Evolutionary conservation across 768 basidiomycete species (phyloP).

Genomic region (Mrakia gelida): DNA sequence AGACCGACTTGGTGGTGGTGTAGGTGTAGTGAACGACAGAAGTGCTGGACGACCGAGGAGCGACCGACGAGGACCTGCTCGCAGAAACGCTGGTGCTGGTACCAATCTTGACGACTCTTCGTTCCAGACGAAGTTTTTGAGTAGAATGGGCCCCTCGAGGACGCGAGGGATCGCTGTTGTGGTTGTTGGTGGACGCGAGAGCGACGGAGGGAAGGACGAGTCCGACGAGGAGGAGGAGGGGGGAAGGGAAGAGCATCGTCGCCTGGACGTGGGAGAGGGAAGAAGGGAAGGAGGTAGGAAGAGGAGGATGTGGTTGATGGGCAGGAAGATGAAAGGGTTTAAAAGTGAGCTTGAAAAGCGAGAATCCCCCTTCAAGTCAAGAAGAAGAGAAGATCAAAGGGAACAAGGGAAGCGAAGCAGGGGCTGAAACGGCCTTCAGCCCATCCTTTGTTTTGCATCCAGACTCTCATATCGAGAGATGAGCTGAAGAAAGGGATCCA

Average conservation of each 20-base stretch:
- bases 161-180: neutral
- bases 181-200: neutral
- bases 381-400: neutral
- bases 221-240: slow-evolving; percentile 4
- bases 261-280: neutral
- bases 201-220: slow-evolving; percentile 4
- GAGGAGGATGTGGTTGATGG: slow-evolving; percentile 6
- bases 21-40: too few species aligned
- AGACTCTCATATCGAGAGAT: neutral
- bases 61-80: neutral
- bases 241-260: neutral
- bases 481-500: too few species aligned
- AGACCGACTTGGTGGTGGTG: too few species aligned
- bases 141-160: neutral
- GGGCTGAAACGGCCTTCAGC: neutral
- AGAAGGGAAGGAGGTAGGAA: neutral
- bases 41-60: neutral
- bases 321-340: neutral
- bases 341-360: neutral
- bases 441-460: neutral
- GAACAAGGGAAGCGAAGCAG: neutral
- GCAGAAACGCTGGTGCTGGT: neutral
- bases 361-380: too few species aligned
- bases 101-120: neutral
- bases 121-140: slow-evolving; percentile 1